These are phyloP conservation scores for Dipodascus geniculatus DNA, from an alignment of 805 yeast species.

Conservation along the genomic window DNA sequence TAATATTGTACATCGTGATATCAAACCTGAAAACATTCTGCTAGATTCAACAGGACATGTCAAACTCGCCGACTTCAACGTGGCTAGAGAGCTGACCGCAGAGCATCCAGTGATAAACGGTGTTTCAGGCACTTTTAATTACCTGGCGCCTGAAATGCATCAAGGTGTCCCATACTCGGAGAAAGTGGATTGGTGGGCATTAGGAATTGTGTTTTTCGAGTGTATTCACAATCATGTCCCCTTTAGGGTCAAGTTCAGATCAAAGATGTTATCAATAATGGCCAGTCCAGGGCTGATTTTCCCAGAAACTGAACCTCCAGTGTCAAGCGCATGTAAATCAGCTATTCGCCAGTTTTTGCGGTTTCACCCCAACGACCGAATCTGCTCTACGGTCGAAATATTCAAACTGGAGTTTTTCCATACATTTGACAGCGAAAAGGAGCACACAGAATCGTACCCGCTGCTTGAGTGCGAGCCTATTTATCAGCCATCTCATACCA, in stretches of 20 bases:
- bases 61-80: constrained; percentile 42
- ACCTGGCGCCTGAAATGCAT: constrained; percentile 23
- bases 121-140: constrained; percentile 18
- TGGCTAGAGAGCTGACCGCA: constrained; percentile 22
- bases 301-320: constrained; percentile 8
- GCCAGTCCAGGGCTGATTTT: constrained; percentile 4
- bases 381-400: constrained; percentile 5
- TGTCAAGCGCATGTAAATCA: constrained; percentile 9
- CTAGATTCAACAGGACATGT: constrained; percentile 56
- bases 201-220: constrained; percentile 25
- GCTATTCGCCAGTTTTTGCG: constrained; percentile 11
- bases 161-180: constrained; percentile 14
- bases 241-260: constrained; percentile 12
- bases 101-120: constrained; percentile 13
- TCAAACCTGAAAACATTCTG: constrained; percentile 87
- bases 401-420: constrained; percentile 10
- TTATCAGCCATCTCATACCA: neutral
- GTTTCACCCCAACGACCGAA: constrained; percentile 8
- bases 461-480: neutral
- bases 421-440: constrained; percentile 3
- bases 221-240: constrained; percentile 20
- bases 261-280: neutral
- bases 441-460: neutral
- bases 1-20: constrained; percentile 73
- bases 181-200: constrained; percentile 25